Percentiles rank a stretch among this genome's conserved stretches.
Evolutionary conservation across 1,139 yeast species (phyloP).

Genomic region (Wickerhamomyces sp.): DNA sequence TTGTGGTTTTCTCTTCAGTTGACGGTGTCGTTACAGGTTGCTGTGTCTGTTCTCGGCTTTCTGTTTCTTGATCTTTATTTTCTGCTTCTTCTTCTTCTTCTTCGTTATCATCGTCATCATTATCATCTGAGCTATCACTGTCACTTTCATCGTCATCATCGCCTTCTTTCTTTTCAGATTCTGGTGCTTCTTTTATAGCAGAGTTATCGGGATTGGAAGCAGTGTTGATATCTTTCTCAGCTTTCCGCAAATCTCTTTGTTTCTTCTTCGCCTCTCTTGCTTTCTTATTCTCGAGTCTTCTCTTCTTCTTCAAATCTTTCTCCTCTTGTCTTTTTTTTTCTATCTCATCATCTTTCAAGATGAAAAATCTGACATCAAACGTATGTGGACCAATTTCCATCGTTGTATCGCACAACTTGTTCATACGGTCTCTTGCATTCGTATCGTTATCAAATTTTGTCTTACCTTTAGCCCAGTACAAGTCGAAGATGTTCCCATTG

Average conservation of each 20-base stretch:
- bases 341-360: constrained; percentile 67
- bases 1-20: neutral
- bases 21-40: neutral
- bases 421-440: constrained; percentile 71
- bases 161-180: constrained; percentile 15
- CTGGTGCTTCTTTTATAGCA: constrained; percentile 16
- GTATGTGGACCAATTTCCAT: constrained; percentile 78
- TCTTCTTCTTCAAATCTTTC: constrained; percentile 31
- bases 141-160: constrained; percentile 4
- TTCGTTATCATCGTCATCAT: constrained; percentile 6
- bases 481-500: constrained; percentile 65
- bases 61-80: constrained; percentile 12
- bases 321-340: constrained; percentile 33
- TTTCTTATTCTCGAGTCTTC: constrained; percentile 31
- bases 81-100: constrained; percentile 9
- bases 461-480: constrained; percentile 72
- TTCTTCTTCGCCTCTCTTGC: constrained; percentile 30
- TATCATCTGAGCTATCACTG: constrained; percentile 4
- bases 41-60: constrained; percentile 14
- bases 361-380: constrained; percentile 71
- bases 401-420: constrained; percentile 73
- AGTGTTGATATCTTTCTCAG: constrained; percentile 1
- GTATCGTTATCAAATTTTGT: constrained; percentile 39
- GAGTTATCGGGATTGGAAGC: neutral
- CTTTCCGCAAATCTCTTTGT: constrained; percentile 25